phyloP scores from a whole-genome alignment of 768 basidiomycete genomes.

The Trametes cubensis region DNA sequence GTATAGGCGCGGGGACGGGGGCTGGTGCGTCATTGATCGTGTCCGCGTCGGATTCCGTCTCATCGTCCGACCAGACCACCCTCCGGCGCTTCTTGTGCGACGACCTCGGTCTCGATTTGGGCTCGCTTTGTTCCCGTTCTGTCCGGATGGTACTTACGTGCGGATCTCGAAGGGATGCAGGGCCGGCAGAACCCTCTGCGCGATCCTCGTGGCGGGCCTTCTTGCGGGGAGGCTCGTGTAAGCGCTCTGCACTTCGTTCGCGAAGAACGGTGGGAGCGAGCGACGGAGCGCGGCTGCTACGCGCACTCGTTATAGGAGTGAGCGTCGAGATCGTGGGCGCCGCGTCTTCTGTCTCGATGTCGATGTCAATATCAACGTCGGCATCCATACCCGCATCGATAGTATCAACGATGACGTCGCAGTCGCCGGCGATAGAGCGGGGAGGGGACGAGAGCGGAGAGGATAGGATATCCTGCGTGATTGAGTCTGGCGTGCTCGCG shows the following conservation, averaged over 20 bases:
- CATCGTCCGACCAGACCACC: constrained; percentile 24
- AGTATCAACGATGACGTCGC: not conserved
- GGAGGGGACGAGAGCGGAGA: constrained; percentile 25
- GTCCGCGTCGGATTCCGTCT: constrained; percentile 18
- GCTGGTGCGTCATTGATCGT: not conserved
- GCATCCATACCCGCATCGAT: not conserved
- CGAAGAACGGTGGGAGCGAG: not conserved
- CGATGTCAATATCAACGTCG: not conserved
- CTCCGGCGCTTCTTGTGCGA: constrained; percentile 18
- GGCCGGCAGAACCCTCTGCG: not conserved
- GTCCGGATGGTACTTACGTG: too few species aligned
- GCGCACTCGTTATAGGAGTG: not conserved
- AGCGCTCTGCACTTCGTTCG: not conserved
- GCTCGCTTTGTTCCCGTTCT: not conserved
- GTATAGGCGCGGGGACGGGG: not conserved
- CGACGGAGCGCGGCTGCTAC: constrained; percentile 6
- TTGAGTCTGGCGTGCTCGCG: constrained; percentile 7
- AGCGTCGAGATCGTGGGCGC: not conserved
- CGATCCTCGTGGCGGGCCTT: constrained; percentile 4
- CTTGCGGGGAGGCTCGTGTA: constrained; percentile 10
- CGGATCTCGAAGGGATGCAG: too few species aligned
- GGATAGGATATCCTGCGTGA: constrained; percentile 7
- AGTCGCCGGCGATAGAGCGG: constrained; percentile 8
- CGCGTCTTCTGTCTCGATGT: not conserved
- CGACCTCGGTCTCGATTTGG: constrained; percentile 1